Evolutionary conservation across 2,329 filamentous ascomycete genomes (phyloP).

Genomic region (Camillea tinctor): DNA sequence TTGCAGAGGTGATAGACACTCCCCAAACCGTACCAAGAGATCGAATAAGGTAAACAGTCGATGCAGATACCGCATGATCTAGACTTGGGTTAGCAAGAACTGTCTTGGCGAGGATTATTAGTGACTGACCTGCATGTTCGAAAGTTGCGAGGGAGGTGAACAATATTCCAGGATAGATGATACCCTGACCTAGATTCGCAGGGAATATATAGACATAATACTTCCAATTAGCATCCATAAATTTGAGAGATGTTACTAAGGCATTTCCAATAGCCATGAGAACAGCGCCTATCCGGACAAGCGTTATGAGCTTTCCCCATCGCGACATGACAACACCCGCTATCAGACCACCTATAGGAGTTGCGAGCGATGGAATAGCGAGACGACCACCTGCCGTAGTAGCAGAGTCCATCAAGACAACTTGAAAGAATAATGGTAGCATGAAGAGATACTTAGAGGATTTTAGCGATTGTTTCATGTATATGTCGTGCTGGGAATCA

Average conservation of each 20-base stretch:
- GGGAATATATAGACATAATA: constrained; percentile 58
- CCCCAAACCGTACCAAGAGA: constrained; percentile 64
- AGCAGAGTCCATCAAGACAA: constrained; percentile 62
- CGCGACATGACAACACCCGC: constrained; percentile 60
- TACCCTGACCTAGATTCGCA: constrained; percentile 58
- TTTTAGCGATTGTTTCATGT: constrained; percentile 3
- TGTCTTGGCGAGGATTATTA: background rate
- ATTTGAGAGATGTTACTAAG: constrained; percentile 48
- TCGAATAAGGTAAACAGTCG: constrained; percentile 62
- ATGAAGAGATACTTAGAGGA: constrained; percentile 60
- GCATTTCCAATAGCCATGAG: constrained; percentile 54
- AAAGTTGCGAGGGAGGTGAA: constrained; percentile 64
- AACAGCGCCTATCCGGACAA: constrained; percentile 50
- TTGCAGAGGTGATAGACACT: constrained; percentile 60
- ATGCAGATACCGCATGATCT: constrained; percentile 64
- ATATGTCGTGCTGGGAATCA: constrained; percentile 6
- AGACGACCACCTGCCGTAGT: constrained; percentile 64
- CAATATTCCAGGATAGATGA: constrained; percentile 56
- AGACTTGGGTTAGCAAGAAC: constrained; percentile 9
- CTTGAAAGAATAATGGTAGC: constrained; percentile 69
- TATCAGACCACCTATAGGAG: constrained; percentile 54
- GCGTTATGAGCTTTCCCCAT: constrained; percentile 49
- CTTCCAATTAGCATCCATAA: constrained; percentile 51
- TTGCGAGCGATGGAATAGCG: constrained; percentile 60
- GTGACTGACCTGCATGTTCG: constrained; percentile 53